Percentiles rank a stretch among this genome's conserved stretches.
Conservation (phyloP, 2,329 filamentous ascomycete genomes). For the Clonostachys solani region DNA sequence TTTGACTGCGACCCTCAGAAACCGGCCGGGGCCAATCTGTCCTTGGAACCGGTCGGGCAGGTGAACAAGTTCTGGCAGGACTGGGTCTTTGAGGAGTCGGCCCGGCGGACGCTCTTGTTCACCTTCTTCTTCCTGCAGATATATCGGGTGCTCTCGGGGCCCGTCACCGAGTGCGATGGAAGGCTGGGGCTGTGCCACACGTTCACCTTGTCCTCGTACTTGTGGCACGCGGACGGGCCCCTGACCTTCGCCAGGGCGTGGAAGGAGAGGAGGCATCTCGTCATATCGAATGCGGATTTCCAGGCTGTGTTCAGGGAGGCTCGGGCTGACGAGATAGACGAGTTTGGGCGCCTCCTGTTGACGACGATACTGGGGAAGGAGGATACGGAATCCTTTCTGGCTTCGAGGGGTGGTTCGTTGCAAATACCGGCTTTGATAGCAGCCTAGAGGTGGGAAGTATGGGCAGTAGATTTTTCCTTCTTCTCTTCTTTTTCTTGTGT, state of each 20-base stretch:
- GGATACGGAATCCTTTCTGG: constrained; percentile 26
- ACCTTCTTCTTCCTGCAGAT: constrained; percentile 37
- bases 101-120: constrained; percentile 44
- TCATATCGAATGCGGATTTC: constrained; percentile 22
- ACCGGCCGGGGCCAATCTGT: constrained; percentile 10
- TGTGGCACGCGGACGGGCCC: constrained; percentile 29
- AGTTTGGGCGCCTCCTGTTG: constrained; percentile 32
- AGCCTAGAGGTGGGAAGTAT: too few relatives aligned
- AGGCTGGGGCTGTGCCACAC: constrained; percentile 21
- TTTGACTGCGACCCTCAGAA: constrained; percentile 12
- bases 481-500: too few relatives aligned
- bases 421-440: neutral
- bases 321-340: constrained; percentile 33
- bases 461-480: too few relatives aligned
- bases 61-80: constrained; percentile 40
- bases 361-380: constrained; percentile 10
- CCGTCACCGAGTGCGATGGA: constrained; percentile 17
- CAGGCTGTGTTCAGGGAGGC: constrained; percentile 21
- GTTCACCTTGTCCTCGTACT: constrained; percentile 30
- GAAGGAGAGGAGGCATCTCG: constrained; percentile 25
- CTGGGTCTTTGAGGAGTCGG: constrained; percentile 50
- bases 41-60: constrained; percentile 28
- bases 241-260: constrained; percentile 31
- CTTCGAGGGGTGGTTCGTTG: constrained; percentile 9
- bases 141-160: constrained; percentile 25